Conservation (phyloP, 2,329 filamentous ascomycete genomes). For the Diaporthe aspalathi region DNA sequence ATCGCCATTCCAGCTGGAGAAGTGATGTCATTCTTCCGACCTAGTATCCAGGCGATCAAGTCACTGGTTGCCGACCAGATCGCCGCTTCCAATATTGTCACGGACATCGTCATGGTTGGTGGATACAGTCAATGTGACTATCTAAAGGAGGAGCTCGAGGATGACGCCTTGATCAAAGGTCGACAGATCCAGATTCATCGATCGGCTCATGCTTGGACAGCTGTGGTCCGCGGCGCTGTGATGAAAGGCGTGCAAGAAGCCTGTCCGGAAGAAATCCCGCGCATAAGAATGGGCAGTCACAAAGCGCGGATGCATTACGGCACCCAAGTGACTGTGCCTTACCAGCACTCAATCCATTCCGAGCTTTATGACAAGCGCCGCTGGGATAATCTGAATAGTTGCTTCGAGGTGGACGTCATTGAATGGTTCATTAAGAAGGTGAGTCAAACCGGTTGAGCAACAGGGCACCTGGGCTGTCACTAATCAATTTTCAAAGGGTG, state of each 20-base stretch:
- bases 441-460: not conserved
- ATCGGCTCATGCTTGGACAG: constrained; percentile 61
- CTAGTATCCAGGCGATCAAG: constrained; percentile 57
- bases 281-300: constrained; percentile 54
- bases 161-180: not conserved
- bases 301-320: constrained; percentile 59
- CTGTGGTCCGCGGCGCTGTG: constrained; percentile 63
- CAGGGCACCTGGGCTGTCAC: not conserved
- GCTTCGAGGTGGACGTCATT: constrained; percentile 54
- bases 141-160: constrained; percentile 43
- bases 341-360: constrained; percentile 47
- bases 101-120: constrained; percentile 6
- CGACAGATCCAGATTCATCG: constrained; percentile 56
- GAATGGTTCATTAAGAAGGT: constrained; percentile 57
- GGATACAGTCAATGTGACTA: constrained; percentile 61
- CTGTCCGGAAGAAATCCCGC: constrained; percentile 49
- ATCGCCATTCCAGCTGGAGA: constrained; percentile 53
- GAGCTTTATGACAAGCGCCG: constrained; percentile 48
- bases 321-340: constrained; percentile 49
- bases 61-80: constrained; percentile 58
- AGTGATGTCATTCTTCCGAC: constrained; percentile 56
- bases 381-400: constrained; percentile 53
- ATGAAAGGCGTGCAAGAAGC: constrained; percentile 58
- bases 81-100: constrained; percentile 49
- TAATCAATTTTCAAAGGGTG: not conserved